Conservation (phyloP, 169 alveolate species). For the Plasmodium inui region DNA sequence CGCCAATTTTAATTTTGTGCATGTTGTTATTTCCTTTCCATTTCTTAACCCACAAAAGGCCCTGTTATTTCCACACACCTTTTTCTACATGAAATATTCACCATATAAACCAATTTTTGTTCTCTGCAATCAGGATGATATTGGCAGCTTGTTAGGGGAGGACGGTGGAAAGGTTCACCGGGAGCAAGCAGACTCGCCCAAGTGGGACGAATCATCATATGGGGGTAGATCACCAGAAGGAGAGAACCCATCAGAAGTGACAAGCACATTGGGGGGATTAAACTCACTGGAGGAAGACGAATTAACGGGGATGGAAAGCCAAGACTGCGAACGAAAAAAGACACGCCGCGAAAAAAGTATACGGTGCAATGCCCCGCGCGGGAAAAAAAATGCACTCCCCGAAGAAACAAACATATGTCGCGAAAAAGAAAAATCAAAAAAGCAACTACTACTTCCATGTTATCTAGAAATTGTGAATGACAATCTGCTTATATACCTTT, state of each 20-base stretch:
- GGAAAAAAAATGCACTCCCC: background rate
- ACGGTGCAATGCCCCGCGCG: background rate
- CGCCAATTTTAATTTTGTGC: slow-evolving; percentile 24
- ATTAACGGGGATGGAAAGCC: background rate
- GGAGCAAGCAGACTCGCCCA: background rate
- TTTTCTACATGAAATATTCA: slow-evolving; percentile 28
- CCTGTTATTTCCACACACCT: slow-evolving; percentile 1
- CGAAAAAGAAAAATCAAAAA: background rate
- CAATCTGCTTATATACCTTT: slow-evolving; percentile 52
- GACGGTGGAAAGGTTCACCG: background rate
- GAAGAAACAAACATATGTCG: background rate
- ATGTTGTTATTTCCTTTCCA: slow-evolving; percentile 17
- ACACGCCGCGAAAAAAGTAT: background rate
- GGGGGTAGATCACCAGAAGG: background rate
- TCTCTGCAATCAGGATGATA: slow-evolving; percentile 1
- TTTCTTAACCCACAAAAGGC: slow-evolving; percentile 24
- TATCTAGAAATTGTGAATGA: slow-evolving; percentile 45
- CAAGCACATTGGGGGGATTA: background rate
- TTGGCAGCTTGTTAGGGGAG: background rate
- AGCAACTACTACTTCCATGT: slow-evolving; percentile 50
- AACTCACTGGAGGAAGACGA: background rate
- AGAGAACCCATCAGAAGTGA: background rate
- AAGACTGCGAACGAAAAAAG: background rate
- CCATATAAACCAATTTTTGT: slow-evolving; percentile 14
- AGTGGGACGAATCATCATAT: background rate